Evolutionary conservation across 768 basidiomycete species (phyloP).

Genomic region (Polyporus arcularius): DNA sequence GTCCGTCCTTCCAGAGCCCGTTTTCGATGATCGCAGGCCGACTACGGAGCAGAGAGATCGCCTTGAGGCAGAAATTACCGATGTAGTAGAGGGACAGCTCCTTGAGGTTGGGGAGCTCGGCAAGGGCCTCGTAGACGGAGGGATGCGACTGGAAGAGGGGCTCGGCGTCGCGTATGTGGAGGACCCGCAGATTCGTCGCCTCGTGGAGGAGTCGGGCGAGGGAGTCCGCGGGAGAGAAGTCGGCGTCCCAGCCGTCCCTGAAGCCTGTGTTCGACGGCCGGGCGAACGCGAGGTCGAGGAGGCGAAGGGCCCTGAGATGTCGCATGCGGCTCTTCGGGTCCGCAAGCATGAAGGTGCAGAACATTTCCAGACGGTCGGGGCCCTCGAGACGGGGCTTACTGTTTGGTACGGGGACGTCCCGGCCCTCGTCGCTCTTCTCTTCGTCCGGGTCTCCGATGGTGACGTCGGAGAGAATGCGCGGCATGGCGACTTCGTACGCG

Average conservation of each 20-base stretch:
- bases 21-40: constrained; percentile 18
- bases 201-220: constrained; percentile 18
- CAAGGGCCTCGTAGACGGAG: constrained; percentile 18
- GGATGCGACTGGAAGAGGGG: constrained; percentile 21
- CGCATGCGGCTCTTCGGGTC: constrained; percentile 12
- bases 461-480: constrained; percentile 21
- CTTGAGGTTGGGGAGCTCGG: constrained; percentile 16
- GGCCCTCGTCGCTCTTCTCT: background rate
- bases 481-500: constrained; percentile 18
- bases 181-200: constrained; percentile 17
- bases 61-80: constrained; percentile 18
- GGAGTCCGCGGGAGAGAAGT: constrained; percentile 20
- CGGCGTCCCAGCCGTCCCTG: constrained; percentile 11
- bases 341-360: constrained; percentile 20
- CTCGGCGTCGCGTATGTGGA: constrained; percentile 22
- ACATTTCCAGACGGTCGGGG: constrained; percentile 15
- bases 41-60: constrained; percentile 18
- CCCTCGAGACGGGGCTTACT: background rate
- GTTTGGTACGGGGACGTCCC: too few species aligned
- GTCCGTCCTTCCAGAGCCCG: constrained; percentile 23
- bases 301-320: constrained; percentile 19
- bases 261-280: constrained; percentile 5
- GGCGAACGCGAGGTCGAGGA: constrained; percentile 18
- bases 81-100: constrained; percentile 25
- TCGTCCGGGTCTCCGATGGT: constrained; percentile 16